These are phyloP conservation scores for Cyclotella choctawhatcheeana DNA, from an alignment of 108 stramenopile genomes.

Conservation along the genomic window DNA sequence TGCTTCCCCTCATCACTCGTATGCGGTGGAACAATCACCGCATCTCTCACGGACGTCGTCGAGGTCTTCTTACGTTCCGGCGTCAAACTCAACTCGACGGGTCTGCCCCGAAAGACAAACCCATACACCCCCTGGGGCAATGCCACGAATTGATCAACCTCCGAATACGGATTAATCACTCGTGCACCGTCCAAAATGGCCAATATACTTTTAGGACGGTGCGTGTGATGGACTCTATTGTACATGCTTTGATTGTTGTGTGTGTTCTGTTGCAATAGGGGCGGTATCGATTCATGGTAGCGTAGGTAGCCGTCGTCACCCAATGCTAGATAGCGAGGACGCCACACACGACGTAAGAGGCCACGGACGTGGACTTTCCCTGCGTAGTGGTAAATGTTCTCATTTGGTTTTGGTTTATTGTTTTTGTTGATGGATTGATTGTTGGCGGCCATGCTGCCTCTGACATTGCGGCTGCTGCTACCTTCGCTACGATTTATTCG, in stretches of 20 bases:
- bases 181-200: constrained; percentile 66
- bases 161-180: constrained; percentile 79
- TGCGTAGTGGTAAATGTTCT: constrained; percentile 50
- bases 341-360: constrained; percentile 85
- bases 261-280: constrained; percentile 30
- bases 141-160: constrained; percentile 83
- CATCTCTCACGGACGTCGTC: constrained; percentile 6
- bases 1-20: constrained; percentile 15
- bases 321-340: constrained; percentile 84
- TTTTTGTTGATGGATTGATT: neutral
- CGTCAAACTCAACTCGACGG: constrained; percentile 30
- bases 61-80: neutral
- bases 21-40: constrained; percentile 18
- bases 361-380: constrained; percentile 86
- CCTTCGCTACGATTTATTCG: too few relatives aligned
- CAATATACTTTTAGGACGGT: constrained; percentile 50
- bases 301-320: constrained; percentile 75
- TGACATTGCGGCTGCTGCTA: neutral
- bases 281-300: constrained; percentile 76
- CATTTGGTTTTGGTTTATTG: constrained; percentile 15
- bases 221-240: constrained; percentile 47
- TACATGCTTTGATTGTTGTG: constrained; percentile 41
- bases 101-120: constrained; percentile 83
- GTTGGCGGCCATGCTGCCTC: neutral
- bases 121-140: constrained; percentile 77